phyloP scores from a whole-genome alignment of 1,139 yeast species.

The Yamadazyma dushanensis region DNA sequence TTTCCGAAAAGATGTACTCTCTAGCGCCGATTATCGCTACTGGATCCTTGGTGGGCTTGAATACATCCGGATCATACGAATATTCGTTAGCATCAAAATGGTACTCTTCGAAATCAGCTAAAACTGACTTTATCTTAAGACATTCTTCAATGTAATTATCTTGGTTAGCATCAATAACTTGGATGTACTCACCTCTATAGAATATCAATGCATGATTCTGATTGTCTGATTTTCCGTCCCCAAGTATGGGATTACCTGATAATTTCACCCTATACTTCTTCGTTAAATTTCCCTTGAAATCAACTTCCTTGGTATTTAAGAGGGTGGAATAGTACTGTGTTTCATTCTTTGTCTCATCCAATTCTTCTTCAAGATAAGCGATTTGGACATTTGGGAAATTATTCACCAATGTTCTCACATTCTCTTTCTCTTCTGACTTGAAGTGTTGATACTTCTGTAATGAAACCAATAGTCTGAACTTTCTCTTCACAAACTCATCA shows the following conservation, averaged over 20 bases:
- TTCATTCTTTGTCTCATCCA: slow-evolving; percentile 28
- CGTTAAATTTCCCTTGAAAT: slow-evolving; percentile 39
- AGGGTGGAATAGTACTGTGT: slow-evolving; percentile 58
- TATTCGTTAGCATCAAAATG: slow-evolving; percentile 26
- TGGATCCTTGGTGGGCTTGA: slow-evolving; percentile 13
- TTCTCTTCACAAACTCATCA: slow-evolving; percentile 57
- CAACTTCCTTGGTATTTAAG: slow-evolving; percentile 49
- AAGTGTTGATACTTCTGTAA: slow-evolving; percentile 66
- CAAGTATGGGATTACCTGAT: slow-evolving; percentile 85
- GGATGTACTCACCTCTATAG: slow-evolving; percentile 84
- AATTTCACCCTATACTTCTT: slow-evolving; percentile 58
- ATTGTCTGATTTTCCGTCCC: slow-evolving; percentile 89
- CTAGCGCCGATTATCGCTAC: slow-evolving; percentile 89
- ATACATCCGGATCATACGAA: slow-evolving; percentile 49
- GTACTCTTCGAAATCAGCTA: slow-evolving; percentile 77
- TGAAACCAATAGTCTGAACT: slow-evolving; percentile 67
- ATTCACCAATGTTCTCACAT: slow-evolving; percentile 55
- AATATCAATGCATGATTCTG: slow-evolving; percentile 78
- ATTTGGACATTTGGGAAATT: slow-evolving; percentile 64
- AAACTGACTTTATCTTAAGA: slow-evolving; percentile 70
- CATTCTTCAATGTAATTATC: slow-evolving; percentile 88
- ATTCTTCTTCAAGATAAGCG: slow-evolving; percentile 57
- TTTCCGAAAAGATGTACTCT: slow-evolving; percentile 85
- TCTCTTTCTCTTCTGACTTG: slow-evolving; percentile 49
- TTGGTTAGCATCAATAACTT: slow-evolving; percentile 85